Conservation (phyloP, 2,329 filamentous ascomycete species). For the Talaromyces sp. region DNA sequence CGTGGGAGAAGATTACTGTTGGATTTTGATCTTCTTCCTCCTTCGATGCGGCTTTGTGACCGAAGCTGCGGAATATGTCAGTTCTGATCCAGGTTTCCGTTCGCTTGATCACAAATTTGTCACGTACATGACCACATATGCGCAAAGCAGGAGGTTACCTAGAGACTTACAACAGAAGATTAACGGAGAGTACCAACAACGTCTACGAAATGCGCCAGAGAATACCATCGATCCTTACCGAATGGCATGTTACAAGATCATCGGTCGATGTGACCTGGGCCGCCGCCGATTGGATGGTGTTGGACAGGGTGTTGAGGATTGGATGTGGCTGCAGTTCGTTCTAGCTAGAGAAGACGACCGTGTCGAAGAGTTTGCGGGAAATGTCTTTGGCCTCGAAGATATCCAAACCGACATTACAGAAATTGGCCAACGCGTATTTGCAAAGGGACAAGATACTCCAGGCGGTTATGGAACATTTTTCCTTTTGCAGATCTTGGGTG, state of each 20-base stretch:
- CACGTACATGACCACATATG: conserved; percentile 82
- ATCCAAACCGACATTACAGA: conserved; percentile 79
- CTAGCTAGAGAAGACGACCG: conserved; percentile 62
- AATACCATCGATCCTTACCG: conserved; percentile 90
- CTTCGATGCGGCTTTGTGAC: conserved; percentile 78
- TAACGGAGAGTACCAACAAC: conserved; percentile 83
- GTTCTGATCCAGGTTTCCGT: conserved; percentile 75
- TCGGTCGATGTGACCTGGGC: conserved; percentile 70
- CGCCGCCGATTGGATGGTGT: conserved; percentile 58
- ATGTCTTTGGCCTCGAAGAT: conserved; percentile 63
- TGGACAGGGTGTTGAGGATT: conserved; percentile 62
- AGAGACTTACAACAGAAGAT: conserved; percentile 81
- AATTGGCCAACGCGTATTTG: conserved; percentile 88
- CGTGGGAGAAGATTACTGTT: conserved; percentile 79
- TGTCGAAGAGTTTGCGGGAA: conserved; percentile 61
- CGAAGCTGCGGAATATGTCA: conserved; percentile 85
- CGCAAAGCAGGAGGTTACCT: conserved; percentile 73
- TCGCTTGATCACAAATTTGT: conserved; percentile 89
- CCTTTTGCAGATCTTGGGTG: conserved; percentile 83
- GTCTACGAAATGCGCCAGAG: conserved; percentile 77
- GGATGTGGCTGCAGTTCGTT: conserved; percentile 66
- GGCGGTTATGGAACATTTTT: conserved; percentile 88
- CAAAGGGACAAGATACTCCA: conserved; percentile 73
- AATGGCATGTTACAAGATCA: conserved; percentile 96
- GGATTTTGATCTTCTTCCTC: conserved; percentile 92